phyloP scores from a whole-genome alignment of 345 rosid species.

The Tarenaya hassleriana region DNA sequence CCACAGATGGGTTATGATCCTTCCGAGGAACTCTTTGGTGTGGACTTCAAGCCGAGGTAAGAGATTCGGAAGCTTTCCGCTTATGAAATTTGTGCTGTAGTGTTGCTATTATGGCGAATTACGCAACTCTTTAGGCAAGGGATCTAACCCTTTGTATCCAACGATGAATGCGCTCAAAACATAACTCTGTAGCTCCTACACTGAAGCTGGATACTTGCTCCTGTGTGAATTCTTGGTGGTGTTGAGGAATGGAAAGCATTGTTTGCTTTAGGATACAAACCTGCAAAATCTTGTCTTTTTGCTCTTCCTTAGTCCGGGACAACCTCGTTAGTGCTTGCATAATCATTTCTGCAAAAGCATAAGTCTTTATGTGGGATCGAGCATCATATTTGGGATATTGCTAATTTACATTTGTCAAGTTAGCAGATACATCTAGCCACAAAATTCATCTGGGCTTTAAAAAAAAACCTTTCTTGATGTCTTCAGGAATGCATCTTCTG shows the following conservation, averaged over 20 bases:
- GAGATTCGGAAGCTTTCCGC: not conserved
- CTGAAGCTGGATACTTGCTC: too few species aligned
- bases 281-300: too few species aligned
- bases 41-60: conserved; percentile 55
- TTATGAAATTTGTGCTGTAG: not conserved
- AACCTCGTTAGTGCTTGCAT: too few species aligned
- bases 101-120: not conserved
- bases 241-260: too few species aligned
- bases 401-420: not conserved
- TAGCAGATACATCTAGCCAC: not conserved
- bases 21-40: conserved; percentile 67
- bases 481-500: conserved; percentile 44
- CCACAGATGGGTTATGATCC: conserved; percentile 69
- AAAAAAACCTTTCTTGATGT: conserved; percentile 17
- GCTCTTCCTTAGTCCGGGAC: too few species aligned
- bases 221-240: too few species aligned
- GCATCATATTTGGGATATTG: not conserved
- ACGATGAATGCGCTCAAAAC: too few species aligned
- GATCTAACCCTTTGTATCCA: not conserved
- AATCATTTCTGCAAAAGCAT: too few species aligned
- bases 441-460: not conserved
- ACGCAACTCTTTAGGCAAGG: too few species aligned
- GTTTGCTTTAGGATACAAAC: too few species aligned
- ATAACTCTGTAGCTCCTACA: too few species aligned
- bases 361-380: too few species aligned